Conservation (phyloP, 768 basidiomycete genomes). For the Ramaria rubella region DNA sequence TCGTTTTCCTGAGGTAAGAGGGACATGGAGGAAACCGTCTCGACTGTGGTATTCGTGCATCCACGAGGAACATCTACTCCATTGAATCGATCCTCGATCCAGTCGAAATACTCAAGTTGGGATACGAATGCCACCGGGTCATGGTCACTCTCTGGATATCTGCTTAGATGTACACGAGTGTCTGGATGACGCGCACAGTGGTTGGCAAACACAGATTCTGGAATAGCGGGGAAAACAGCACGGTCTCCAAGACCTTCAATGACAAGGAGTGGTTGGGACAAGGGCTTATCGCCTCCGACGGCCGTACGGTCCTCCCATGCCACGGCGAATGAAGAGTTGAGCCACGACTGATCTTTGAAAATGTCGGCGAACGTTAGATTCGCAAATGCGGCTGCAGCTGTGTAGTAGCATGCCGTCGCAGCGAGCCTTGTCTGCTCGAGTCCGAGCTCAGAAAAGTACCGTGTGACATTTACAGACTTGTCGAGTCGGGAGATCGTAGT, state of each 20-base stretch:
- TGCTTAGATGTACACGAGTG: constrained; percentile 1
- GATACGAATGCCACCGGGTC: constrained; percentile 1
- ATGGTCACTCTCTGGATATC: constrained; percentile 4
- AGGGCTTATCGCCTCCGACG: neutral
- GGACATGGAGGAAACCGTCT: neutral
- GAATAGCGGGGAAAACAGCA: neutral
- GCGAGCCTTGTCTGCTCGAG: neutral
- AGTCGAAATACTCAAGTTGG: constrained; percentile 5
- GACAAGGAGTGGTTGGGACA: constrained; percentile 4
- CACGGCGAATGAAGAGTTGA: neutral
- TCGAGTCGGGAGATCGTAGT: neutral
- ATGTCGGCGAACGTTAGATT: constrained; percentile 1
- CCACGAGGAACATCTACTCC: neutral
- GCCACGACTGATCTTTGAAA: constrained; percentile 4
- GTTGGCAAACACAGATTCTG: constrained; percentile 1
- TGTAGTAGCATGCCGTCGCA: neutral
- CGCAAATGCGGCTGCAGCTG: neutral
- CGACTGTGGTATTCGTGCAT: neutral
- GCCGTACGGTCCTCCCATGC: constrained; percentile 2
- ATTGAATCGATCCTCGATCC: constrained; percentile 7
- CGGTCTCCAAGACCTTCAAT: constrained; percentile 1
- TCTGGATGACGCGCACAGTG: constrained; percentile 1
- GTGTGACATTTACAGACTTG: neutral
- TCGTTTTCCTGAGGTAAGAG: no score
- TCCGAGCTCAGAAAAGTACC: neutral